phyloP scores from a whole-genome alignment of 73 alveolate genomes.

The Diophrys appendiculata region DNA sequence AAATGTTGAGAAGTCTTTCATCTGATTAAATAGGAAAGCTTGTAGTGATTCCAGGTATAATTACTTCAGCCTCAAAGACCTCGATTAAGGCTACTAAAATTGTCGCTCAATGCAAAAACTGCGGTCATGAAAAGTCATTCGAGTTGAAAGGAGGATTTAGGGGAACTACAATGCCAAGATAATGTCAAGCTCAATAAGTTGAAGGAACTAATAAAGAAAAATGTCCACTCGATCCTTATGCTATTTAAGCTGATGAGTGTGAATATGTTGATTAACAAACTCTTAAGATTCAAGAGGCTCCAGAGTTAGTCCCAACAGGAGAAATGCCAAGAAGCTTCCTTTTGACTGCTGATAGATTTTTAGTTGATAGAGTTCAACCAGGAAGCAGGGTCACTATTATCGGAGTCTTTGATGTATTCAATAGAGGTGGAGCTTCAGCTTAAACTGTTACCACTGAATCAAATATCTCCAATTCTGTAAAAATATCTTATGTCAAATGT shows the following conservation, averaged over 20 bases:
- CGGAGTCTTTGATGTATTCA: constrained; percentile 87
- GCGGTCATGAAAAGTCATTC: constrained; percentile 79
- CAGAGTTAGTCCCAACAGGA: constrained; percentile 98
- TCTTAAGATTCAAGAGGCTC: constrained; percentile 96
- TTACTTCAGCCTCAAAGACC: constrained; percentile 87
- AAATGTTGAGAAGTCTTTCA: constrained; percentile 80
- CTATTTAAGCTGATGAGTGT: constrained; percentile 86
- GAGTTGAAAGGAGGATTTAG: constrained; percentile 81
- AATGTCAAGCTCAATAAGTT: constrained; percentile 78
- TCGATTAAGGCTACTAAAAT: constrained; percentile 77
- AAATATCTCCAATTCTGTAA: constrained; percentile 65
- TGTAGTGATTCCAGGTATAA: constrained; percentile 91
- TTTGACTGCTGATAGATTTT: constrained; percentile 89
- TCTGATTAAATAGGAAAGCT: constrained; percentile 81
- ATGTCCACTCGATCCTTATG: constrained; percentile 95
- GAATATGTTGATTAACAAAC: constrained; percentile 90
- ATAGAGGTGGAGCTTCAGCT: constrained; percentile 59
- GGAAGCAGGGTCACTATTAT: constrained; percentile 96
- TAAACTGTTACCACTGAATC: not conserved
- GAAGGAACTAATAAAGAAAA: constrained; percentile 80
- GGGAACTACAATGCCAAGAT: constrained; percentile 83
- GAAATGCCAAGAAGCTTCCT: constrained; percentile 98
- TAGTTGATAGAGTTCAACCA: constrained; percentile 94
- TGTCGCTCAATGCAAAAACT: constrained; percentile 83
- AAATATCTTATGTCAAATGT: constrained; percentile 80